Evolutionary conservation across 2,329 filamentous ascomycete genomes (phyloP), one percentile per base, ranked within the genome.

Genomic region (Pseudocercospora crystallina): DNA sequence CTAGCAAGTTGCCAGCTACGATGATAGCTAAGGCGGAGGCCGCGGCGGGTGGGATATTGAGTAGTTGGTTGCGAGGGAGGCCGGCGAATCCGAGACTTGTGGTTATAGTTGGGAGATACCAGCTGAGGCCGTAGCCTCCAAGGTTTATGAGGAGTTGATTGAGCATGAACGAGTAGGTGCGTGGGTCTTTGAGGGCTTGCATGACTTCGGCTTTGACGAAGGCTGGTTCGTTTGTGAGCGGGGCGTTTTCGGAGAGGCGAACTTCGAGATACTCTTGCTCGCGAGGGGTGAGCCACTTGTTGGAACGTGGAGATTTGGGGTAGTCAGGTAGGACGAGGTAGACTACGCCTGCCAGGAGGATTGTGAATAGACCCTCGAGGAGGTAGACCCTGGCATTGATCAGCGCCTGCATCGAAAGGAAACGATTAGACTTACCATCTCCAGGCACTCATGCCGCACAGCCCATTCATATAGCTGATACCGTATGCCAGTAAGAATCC

Each of bases 121-220:
- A 60, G 2, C 69, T 66, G 41, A 73, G 67, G 14, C 67, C 70
- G 54, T 73, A 72, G 10, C 83, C 80, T 1, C 79, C 81, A 58
- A 83, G 77, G 65, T 83, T 82, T 70, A 81, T 79, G 57, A 77
- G 69, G 65, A 83, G 80, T 70, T 82, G 82, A 8, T 79, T 79
- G 4, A 77, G 61, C 63, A 69, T 71, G 53, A 73, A 73, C 2
- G 64, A 59, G 50, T 69, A 72, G 4, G 67, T 71, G 11, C 65
- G 52, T 53, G 62, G 60, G 54, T 73, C 61, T 56, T 61, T 38
- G 37, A 76, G 56, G 1, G 78, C 79, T 60, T 79, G 82, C 32
- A 80, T 76, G 60, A 80, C 78, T 68, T 80, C 83, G 65, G 81
- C 80, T 60, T 83, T 74, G 67, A 79, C 80, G 46, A 76, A 60